phyloP scores from a whole-genome alignment of 441 rosid genomes.

The Kokia cookei region DNA sequence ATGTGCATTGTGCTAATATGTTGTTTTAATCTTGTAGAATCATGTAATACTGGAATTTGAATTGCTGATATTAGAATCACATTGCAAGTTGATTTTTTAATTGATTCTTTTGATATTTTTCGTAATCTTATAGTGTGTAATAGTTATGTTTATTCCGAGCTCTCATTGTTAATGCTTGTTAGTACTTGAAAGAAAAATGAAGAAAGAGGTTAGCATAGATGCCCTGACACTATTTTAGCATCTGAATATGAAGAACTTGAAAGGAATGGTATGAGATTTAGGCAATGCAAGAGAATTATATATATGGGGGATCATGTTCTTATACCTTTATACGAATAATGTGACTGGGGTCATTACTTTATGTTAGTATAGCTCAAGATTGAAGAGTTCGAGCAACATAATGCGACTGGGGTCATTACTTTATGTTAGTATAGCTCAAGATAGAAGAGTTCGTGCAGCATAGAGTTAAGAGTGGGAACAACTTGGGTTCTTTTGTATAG shows the following conservation, averaged over 20 bases:
- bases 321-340: too few species aligned
- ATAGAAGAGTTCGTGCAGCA: neutral
- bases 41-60: neutral
- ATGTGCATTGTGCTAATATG: neutral
- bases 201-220: neutral
- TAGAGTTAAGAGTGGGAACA: neutral
- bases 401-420: too few species aligned
- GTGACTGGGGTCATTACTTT: too few species aligned
- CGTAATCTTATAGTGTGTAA: neutral
- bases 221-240: too few species aligned
- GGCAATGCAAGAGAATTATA: neutral
- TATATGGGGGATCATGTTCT: too few species aligned
- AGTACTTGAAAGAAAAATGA: neutral
- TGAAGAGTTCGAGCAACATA: neutral
- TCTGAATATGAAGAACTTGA: too few species aligned
- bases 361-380: too few species aligned
- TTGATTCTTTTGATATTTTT: neutral
- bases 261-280: neutral
- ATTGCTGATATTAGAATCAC: neutral
- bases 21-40: neutral
- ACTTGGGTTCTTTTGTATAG: neutral
- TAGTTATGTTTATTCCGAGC: neutral
- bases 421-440: too few species aligned
- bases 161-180: neutral
- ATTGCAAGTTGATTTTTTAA: neutral